A percentile compares a stretch with the other conserved stretches of the same genome.
Evolutionary conservation across 768 basidiomycete genomes (phyloP).

Genomic region (Dioszegia crocea): DNA sequence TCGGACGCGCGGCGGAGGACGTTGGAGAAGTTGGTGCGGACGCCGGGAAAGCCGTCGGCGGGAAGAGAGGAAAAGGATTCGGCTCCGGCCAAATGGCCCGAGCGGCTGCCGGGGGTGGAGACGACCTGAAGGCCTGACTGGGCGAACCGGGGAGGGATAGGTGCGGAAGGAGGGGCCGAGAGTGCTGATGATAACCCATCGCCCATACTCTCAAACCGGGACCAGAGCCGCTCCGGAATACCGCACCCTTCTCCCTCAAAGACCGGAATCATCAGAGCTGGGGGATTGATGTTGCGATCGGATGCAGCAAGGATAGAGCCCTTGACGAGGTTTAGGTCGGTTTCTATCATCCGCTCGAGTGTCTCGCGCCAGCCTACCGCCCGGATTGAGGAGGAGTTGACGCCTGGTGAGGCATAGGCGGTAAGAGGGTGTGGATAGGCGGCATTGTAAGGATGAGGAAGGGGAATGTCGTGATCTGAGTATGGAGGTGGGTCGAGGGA

Average conservation of each 20-base stretch:
- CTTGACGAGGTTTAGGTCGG: slow-evolving; percentile 19
- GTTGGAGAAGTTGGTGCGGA: slow-evolving; percentile 5
- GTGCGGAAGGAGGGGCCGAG: not conserved
- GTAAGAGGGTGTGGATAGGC: slow-evolving; percentile 42
- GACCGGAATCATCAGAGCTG: slow-evolving; percentile 19
- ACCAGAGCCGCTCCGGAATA: slow-evolving; percentile 36
- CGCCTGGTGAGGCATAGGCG: slow-evolving; percentile 38
- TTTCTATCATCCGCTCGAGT: slow-evolving; percentile 15
- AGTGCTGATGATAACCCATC: not conserved
- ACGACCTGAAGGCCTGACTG: slow-evolving; percentile 9
- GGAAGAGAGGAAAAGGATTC: not conserved
- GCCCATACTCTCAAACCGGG: slow-evolving; percentile 25
- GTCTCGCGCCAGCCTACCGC: slow-evolving; percentile 21
- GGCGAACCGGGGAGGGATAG: slow-evolving; percentile 4
- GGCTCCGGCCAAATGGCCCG: not conserved
- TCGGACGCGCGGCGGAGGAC: slow-evolving; percentile 2
- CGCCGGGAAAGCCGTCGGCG: not conserved
- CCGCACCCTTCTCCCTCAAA: slow-evolving; percentile 31
- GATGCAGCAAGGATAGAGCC: slow-evolving; percentile 30
- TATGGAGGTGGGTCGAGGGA: slow-evolving; percentile 24
- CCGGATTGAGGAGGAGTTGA: slow-evolving; percentile 24
- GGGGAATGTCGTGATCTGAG: slow-evolving; percentile 27
- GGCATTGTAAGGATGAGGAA: slow-evolving; percentile 36
- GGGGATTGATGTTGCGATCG: slow-evolving; percentile 17
- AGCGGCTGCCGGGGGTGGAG: slow-evolving; percentile 3